phyloP scores from a whole-genome alignment of 2,329 filamentous ascomycete genomes.

The Claviceps sp. region DNA sequence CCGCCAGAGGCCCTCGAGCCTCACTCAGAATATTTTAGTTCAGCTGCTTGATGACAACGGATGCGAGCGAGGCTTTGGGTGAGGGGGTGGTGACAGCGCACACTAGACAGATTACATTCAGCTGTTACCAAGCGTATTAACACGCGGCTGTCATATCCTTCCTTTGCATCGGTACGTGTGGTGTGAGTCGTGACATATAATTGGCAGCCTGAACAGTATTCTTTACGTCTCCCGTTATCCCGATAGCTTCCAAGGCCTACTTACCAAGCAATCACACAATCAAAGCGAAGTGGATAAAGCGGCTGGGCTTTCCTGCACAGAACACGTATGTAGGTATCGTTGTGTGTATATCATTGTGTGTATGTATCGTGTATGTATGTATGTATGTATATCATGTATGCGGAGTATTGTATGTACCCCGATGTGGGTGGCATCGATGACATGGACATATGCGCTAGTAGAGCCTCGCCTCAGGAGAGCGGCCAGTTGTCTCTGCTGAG shows the following conservation, averaged over 20 bases:
- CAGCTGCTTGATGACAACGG: constrained; percentile 12
- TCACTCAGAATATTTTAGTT: constrained; percentile 8
- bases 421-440: no score
- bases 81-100: constrained; percentile 18
- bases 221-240: background rate
- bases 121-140: constrained; percentile 21
- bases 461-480: no score
- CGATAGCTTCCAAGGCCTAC: background rate
- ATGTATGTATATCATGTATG: no score
- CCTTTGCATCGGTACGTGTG: constrained; percentile 21
- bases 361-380: no score
- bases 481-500: no score
- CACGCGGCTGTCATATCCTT: constrained; percentile 17
- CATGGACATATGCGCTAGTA: no score
- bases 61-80: constrained; percentile 15
- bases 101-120: constrained; percentile 24
- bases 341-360: no score
- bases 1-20: background rate
- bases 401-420: no score
- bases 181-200: constrained; percentile 9
- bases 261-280: no score
- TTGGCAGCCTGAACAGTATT: background rate
- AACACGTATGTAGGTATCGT: no score
- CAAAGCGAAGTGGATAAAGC: no score
- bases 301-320: no score